A percentile compares a stretch with the other conserved stretches of the same genome.
These are phyloP conservation scores for Neurospora sublineolata DNA, from an alignment of 495 filamentous ascomycete species.

Conservation along the genomic window DNA sequence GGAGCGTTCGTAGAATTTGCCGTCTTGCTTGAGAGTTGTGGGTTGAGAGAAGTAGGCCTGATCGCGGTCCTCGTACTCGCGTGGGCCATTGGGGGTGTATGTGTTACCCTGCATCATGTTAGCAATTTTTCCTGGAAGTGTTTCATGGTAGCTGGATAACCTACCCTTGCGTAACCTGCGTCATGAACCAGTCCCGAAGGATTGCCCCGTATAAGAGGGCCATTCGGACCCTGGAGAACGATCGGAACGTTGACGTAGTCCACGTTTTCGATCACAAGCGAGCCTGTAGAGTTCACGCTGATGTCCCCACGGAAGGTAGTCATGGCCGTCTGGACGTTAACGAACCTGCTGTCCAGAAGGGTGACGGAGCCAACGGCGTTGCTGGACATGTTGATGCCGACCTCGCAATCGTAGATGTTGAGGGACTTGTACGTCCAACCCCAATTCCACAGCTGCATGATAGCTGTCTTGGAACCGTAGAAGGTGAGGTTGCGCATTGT, in stretches of 20 bases:
- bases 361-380: conserved; percentile 62
- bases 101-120: conserved; percentile 12
- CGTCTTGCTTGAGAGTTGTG: conserved; percentile 16
- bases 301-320: conserved; percentile 47
- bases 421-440: conserved; percentile 74
- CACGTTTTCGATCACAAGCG: conserved; percentile 72
- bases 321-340: conserved; percentile 50
- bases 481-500: conserved; percentile 81
- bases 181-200: conserved; percentile 12
- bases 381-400: conserved; percentile 70
- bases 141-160: conserved; percentile 16
- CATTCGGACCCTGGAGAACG: conserved; percentile 43
- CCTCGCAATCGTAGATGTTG: conserved; percentile 58
- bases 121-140: neutral
- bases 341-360: conserved; percentile 66
- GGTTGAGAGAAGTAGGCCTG: conserved; percentile 11
- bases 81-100: conserved; percentile 16
- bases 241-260: conserved; percentile 39
- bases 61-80: conserved; percentile 8
- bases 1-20: conserved; percentile 50
- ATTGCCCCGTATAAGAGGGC: conserved; percentile 33
- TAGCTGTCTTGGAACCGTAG: conserved; percentile 69
- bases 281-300: conserved; percentile 49
- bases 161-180: conserved; percentile 21
- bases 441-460: conserved; percentile 87